phyloP scores from a whole-genome alignment of 2,329 filamentous ascomycete genomes.

The Coniochaeta pulveracea region DNA sequence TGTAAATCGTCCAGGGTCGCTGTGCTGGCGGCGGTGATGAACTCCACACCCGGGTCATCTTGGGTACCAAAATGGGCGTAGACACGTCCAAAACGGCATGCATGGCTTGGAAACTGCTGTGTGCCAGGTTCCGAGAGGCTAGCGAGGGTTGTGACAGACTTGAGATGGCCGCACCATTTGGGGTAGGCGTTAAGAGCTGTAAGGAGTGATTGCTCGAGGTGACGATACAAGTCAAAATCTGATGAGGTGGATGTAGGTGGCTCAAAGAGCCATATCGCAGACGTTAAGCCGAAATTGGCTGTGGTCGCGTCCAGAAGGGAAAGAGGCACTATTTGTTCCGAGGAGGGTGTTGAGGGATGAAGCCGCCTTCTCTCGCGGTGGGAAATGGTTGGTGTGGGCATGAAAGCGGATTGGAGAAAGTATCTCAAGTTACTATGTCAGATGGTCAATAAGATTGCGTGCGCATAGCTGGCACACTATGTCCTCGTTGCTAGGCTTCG shows the following conservation, averaged over 20 bases:
- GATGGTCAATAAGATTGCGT: too few relatives aligned
- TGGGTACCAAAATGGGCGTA: background rate
- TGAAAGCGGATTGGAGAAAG: too few relatives aligned
- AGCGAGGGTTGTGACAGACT: background rate
- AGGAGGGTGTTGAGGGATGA: too few relatives aligned
- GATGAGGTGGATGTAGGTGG: background rate
- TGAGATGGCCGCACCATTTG: conserved; percentile 1
- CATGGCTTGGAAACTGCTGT: background rate
- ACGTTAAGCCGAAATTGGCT: background rate
- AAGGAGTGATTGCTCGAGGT: conserved; percentile 1
- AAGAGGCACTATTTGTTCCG: background rate
- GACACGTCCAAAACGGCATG: background rate
- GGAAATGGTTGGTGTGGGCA: too few relatives aligned
- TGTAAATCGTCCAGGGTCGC: background rate
- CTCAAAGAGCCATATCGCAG: conserved; percentile 1
- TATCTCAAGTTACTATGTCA: too few relatives aligned
- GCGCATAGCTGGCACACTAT: too few relatives aligned
- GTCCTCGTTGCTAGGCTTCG: too few relatives aligned
- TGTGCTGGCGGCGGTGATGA: background rate
- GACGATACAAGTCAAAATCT: background rate
- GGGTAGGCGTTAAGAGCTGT: conserved; percentile 1
- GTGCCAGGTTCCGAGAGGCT: background rate
- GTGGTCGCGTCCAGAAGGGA: conserved; percentile 2
- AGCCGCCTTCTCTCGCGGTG: too few relatives aligned
- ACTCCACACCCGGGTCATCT: conserved; percentile 3